Conservation (phyloP, 805 yeast species). For the Kodamaea leandrae region DNA sequence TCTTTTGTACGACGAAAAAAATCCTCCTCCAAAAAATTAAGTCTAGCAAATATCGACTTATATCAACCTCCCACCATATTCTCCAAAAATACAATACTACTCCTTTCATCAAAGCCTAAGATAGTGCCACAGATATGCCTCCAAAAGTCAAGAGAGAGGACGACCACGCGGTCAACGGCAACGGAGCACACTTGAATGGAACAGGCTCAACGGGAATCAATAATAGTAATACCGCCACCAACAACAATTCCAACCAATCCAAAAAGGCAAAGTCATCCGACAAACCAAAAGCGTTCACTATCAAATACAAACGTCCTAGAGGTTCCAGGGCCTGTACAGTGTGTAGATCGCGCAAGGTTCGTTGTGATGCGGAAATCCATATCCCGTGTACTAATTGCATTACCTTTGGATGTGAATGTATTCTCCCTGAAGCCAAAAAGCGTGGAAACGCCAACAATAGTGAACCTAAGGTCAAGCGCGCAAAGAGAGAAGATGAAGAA, state of each 20-base stretch:
- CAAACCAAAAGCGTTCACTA: slow-evolving; percentile 44
- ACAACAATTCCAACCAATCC: background rate
- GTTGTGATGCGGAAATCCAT: slow-evolving; percentile 66
- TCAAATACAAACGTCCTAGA: slow-evolving; percentile 52
- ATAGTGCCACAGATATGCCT: background rate
- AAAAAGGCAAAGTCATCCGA: slow-evolving; percentile 12
- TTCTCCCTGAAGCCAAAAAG: slow-evolving; percentile 59
- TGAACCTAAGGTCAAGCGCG: slow-evolving; percentile 18
- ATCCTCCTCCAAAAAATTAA: background rate
- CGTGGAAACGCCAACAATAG: slow-evolving; percentile 26
- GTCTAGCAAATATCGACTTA: background rate
- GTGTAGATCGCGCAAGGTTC: slow-evolving; percentile 77
- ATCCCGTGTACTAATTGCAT: slow-evolving; percentile 62
- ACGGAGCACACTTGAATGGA: background rate
- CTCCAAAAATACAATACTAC: background rate
- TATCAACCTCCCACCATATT: background rate
- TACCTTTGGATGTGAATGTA: slow-evolving; percentile 70
- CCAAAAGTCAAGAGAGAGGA: slow-evolving; percentile 1
- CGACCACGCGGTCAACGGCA: background rate
- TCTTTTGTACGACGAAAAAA: background rate
- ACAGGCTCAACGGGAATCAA: background rate
- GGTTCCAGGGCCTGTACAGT: slow-evolving; percentile 73
- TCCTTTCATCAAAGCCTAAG: background rate
- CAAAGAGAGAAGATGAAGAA: slow-evolving; percentile 5
- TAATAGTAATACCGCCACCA: background rate